Evolutionary conservation across 2,329 filamentous ascomycete species (phyloP).

Genomic region (Hymenoscyphus infarciens): DNA sequence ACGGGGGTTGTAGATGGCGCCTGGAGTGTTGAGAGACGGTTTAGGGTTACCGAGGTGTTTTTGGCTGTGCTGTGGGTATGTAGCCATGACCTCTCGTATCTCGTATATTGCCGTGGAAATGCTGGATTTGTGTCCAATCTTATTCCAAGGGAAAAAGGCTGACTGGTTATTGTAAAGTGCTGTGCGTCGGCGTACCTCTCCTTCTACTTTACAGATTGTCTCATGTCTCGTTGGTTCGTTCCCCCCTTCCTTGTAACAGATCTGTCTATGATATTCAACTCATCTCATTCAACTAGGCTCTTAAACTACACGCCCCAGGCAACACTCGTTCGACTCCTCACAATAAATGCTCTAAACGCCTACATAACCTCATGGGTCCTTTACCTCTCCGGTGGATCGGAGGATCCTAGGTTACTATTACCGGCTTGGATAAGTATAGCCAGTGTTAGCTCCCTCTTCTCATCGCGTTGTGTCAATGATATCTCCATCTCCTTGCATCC

Average conservation of each 20-base stretch:
- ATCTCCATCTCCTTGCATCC: constrained; percentile 2
- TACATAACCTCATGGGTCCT: constrained; percentile 72
- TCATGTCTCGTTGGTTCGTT: constrained; percentile 75
- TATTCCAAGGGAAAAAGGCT: not conserved
- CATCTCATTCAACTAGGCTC: constrained; percentile 51
- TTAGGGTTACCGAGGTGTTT: constrained; percentile 63
- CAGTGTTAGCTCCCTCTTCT: constrained; percentile 47
- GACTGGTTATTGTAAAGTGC: constrained; percentile 48
- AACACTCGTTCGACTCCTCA: constrained; percentile 74
- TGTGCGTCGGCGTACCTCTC: constrained; percentile 73
- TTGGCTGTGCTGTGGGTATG: constrained; percentile 72
- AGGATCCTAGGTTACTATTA: constrained; percentile 66
- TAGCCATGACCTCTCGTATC: not conserved
- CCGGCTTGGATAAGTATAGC: constrained; percentile 77
- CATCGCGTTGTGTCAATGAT: not conserved
- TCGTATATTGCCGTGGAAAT: not conserved
- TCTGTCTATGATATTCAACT: not conserved
- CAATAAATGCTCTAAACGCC: constrained; percentile 70
- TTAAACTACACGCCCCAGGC: constrained; percentile 79
- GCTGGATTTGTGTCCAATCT: no score
- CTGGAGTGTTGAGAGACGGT: constrained; percentile 44
- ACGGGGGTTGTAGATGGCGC: constrained; percentile 19
- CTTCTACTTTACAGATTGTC: constrained; percentile 79
- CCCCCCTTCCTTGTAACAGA: not conserved
- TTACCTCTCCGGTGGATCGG: constrained; percentile 65